Conservation (phyloP, 2,329 filamentous ascomycete genomes). For the Exophiala aquamarina region DNA sequence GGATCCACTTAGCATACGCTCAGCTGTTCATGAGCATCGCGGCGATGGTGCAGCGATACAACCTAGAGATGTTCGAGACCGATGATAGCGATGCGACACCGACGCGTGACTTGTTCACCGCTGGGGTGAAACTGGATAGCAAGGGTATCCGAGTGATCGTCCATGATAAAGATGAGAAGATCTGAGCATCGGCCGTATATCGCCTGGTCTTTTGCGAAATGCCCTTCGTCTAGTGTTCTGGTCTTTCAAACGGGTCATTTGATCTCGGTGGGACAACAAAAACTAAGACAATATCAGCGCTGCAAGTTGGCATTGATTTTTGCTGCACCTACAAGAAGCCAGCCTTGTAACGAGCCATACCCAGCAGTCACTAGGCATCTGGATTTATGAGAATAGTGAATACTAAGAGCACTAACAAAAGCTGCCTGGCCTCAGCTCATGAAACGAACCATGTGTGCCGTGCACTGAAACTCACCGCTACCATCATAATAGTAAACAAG, state of each 20-base stretch:
- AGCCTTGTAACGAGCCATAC: too few species aligned
- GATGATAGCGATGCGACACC: slow-evolving; percentile 22
- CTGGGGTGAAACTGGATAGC: slow-evolving; percentile 28
- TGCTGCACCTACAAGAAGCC: too few species aligned
- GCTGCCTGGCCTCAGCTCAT: too few species aligned
- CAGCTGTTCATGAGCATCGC: slow-evolving; percentile 31
- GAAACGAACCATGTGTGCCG: too few species aligned
- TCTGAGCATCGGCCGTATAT: not conserved
- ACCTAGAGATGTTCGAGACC: slow-evolving; percentile 26
- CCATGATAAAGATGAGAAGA: slow-evolving; percentile 18
- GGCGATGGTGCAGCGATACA: slow-evolving; percentile 24
- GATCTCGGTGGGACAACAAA: too few species aligned
- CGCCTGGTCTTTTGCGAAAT: too few species aligned
- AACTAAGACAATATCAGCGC: too few species aligned
- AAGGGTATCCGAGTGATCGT: slow-evolving; percentile 29
- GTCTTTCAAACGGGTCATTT: too few species aligned
- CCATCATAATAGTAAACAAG: slow-evolving; percentile 1
- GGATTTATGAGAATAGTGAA: too few species aligned
- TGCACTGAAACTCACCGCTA: slow-evolving; percentile 5
- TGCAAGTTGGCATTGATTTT: too few species aligned
- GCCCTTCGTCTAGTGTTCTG: too few species aligned
- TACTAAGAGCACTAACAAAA: slow-evolving; percentile 10
- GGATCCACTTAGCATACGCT: slow-evolving; percentile 33
- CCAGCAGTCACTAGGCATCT: too few species aligned
- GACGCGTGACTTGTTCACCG: slow-evolving; percentile 22